Conservation (phyloP, 1,284 basidiomycete species). For the Earliella scabrosa region DNA sequence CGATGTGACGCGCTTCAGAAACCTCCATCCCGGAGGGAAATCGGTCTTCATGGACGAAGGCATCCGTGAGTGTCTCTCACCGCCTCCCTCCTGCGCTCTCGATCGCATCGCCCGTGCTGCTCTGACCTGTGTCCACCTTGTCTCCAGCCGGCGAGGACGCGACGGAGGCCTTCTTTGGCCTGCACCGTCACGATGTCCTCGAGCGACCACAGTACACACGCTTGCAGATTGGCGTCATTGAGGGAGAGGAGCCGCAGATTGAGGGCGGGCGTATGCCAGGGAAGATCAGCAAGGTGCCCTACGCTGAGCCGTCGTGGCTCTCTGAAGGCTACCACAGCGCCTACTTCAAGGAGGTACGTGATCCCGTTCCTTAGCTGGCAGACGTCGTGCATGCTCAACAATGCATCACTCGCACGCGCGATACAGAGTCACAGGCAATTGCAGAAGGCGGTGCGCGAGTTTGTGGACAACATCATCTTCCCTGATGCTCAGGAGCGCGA, state of each 20-base stretch:
- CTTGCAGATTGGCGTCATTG: conserved; percentile 71
- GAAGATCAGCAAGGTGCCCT: conserved; percentile 73
- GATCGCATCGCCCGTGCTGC: neutral
- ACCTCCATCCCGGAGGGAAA: conserved; percentile 83
- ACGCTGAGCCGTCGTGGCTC: conserved; percentile 85
- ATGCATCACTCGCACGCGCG: neutral
- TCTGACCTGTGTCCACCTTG: neutral
- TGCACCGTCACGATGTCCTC: conserved; percentile 83
- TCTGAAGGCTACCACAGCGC: conserved; percentile 68
- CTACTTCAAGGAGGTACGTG: conserved; percentile 71
- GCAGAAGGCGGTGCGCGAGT: conserved; percentile 51
- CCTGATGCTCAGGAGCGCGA: conserved; percentile 69
- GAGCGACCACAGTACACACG: conserved; percentile 74
- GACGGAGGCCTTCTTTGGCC: conserved; percentile 83
- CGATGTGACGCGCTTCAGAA: conserved; percentile 78
- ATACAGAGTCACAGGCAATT: conserved; percentile 51
- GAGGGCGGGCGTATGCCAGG: conserved; percentile 53
- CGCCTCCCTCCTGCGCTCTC: neutral
- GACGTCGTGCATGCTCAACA: neutral
- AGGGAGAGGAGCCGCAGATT: conserved; percentile 66
- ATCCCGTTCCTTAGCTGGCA: neutral
- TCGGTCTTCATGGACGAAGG: conserved; percentile 76
- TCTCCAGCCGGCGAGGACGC: conserved; percentile 77
- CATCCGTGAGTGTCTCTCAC: conserved; percentile 56
- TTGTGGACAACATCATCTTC: conserved; percentile 52